These are phyloP conservation scores for Penicillium sp. DNA, from an alignment of 2,329 filamentous ascomycete genomes.

Conservation along the genomic window DNA sequence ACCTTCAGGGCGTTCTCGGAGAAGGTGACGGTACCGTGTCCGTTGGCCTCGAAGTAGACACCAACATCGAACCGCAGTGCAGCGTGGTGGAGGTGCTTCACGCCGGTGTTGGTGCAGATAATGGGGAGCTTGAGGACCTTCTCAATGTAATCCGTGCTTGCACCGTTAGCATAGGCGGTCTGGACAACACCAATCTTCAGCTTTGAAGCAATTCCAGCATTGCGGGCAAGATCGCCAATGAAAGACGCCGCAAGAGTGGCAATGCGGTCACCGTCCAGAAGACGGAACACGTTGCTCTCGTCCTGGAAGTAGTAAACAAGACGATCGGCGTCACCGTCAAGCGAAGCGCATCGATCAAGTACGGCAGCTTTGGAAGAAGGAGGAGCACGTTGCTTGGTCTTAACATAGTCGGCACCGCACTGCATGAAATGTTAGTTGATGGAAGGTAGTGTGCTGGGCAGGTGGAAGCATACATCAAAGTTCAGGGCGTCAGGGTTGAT, in stretches of 20 bases:
- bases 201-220: conserved; percentile 73
- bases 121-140: conserved; percentile 85
- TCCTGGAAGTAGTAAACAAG: conserved; percentile 94
- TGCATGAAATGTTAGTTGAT: conserved; percentile 40
- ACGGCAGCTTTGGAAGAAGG: conserved; percentile 74
- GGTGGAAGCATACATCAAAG: conserved; percentile 63
- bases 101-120: conserved; percentile 89
- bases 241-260: conserved; percentile 92
- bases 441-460: background rate
- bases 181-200: conserved; percentile 93
- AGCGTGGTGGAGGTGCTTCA: conserved; percentile 97
- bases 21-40: conserved; percentile 95
- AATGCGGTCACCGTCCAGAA: conserved; percentile 95
- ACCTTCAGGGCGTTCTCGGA: conserved; percentile 76
- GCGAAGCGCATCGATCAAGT: conserved; percentile 79
- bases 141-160: conserved; percentile 87
- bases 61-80: conserved; percentile 92
- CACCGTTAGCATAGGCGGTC: conserved; percentile 96
- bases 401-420: conserved; percentile 96
- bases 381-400: conserved; percentile 91
- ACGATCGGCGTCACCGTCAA: conserved; percentile 94
- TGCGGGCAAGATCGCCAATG: conserved; percentile 81
- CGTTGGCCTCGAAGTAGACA: conserved; percentile 98
- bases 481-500: conserved; percentile 87
- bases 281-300: conserved; percentile 76